Conservation (phyloP, 352 stramenopile species). For the Globisporangium takayamanum region DNA sequence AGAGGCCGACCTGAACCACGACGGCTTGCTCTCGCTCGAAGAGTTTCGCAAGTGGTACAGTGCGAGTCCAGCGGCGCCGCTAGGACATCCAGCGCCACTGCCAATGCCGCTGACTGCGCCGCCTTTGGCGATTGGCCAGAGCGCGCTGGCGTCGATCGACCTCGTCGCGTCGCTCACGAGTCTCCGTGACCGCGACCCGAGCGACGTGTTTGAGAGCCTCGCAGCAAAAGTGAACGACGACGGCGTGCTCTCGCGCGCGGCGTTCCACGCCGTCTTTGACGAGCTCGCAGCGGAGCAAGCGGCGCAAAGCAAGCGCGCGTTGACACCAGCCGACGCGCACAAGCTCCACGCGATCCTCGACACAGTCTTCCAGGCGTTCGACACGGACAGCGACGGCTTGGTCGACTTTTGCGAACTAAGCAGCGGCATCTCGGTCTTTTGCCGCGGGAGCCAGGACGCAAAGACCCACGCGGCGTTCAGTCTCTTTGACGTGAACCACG, state of each 20-base stretch:
- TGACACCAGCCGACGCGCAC: conserved; percentile 21
- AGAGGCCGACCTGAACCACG: conserved; percentile 82
- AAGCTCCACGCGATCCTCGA: conserved; percentile 53
- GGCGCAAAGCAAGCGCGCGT: conserved; percentile 15
- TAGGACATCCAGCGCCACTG: conserved; percentile 1
- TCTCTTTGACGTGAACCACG: conserved; percentile 86
- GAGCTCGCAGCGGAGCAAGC: conserved; percentile 40
- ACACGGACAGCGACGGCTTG: conserved; percentile 65
- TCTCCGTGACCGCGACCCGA: conserved; percentile 40
- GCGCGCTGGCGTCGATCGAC: conserved; percentile 43
- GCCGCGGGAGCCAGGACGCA: conserved; percentile 66
- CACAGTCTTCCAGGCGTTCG: conserved; percentile 71
- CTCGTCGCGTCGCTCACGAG: conserved; percentile 52
- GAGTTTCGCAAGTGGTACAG: conserved; percentile 84
- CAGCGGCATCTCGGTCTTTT: conserved; percentile 80
- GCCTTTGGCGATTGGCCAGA: conserved; percentile 15
- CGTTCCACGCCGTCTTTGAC: conserved; percentile 70
- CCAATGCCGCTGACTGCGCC: neutral
- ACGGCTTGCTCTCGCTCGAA: conserved; percentile 66
- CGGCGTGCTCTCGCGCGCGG: conserved; percentile 56
- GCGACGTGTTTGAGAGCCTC: conserved; percentile 80
- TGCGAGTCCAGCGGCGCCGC: conserved; percentile 1
- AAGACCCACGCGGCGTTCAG: conserved; percentile 79
- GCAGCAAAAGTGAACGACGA: conserved; percentile 79
- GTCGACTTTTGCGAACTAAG: conserved; percentile 86